Base-by-base conservation (phyloP, 169 alveolate genomes). In the Plasmodium vivax region DNA sequence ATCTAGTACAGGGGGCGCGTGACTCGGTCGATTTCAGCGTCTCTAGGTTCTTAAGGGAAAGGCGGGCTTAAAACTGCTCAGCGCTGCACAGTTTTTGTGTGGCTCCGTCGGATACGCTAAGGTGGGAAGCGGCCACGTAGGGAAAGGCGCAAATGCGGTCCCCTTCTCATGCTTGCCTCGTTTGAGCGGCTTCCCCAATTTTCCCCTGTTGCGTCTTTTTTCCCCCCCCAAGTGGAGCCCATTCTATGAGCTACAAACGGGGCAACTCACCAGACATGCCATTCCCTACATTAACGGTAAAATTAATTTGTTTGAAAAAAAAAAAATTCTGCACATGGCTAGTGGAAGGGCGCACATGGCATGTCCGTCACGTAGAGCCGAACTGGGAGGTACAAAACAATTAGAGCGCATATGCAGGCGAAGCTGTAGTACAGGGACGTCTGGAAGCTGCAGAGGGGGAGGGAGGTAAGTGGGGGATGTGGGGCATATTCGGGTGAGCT, bases 341-440 rank as follows among this genome's bases (percentile, higher is more conserved):
- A 85, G 43, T 68, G 54, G 47, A 5, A 62, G 32, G 81, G 38
- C 32, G 38, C 71, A 51, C 94, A 90, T 62, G 94, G 91, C 83
- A 90, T 79, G 72, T 79, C 77, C n/a, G 43, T 68, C 47, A 90
- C 77, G 47, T 62, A 90, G 45, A 90, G 80, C 12, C 94, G 85
- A 36, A 90, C 12, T 12, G 94, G 94, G 12, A 90, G 56, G 51
- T 90, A 90, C 34, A 90, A 58, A 68, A 79, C 36, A 68, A 81
- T 90, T 56, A 90, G 27, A 14, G 56, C 56, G 27, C 94, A 90
- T 58, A 90, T 79, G 10, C 71, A 79, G n/a, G 84, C 71, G 51
- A 90, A 90, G 56, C 94, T 72, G 36, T 90, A 90, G 54, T 90
- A 72, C 36, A 90, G 83, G 32, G 83, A 80, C 72, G 45, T 51